Percentiles rank a stretch among this genome's conserved stretches.
phyloP scores from a whole-genome alignment of 192 early-diverging fungal species.

The Oehlia diaphana region DNA sequence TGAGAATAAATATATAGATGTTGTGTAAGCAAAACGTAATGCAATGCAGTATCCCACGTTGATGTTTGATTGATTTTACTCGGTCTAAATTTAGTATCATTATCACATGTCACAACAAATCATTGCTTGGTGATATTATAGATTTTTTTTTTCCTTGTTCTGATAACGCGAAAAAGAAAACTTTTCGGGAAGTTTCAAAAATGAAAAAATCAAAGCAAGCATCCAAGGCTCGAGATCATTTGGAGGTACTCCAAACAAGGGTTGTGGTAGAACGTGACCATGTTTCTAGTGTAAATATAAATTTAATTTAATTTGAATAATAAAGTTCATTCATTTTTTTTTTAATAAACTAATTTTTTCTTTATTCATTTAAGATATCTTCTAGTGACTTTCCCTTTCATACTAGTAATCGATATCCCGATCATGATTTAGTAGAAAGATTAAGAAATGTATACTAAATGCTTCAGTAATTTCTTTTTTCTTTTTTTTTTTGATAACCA shows the following conservation, averaged over 20 bases:
- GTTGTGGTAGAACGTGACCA: conserved; percentile 69
- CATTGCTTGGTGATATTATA: too few species aligned
- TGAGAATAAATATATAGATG: too few species aligned
- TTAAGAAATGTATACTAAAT: conserved; percentile 44
- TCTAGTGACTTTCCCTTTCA: conserved; percentile 76
- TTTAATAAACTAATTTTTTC: neutral
- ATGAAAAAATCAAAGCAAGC: neutral
- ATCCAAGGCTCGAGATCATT: conserved; percentile 21
- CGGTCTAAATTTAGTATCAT: too few species aligned
- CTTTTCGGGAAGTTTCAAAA: neutral
- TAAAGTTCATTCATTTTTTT: too few species aligned
- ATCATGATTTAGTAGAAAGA: conserved; percentile 69
- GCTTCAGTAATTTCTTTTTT: neutral
- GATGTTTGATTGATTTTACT: too few species aligned
- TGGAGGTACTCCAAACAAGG: conserved; percentile 52
- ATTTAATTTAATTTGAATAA: neutral
- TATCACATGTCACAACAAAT: too few species aligned
- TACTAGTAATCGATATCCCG: conserved; percentile 60
- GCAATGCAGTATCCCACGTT: too few species aligned
- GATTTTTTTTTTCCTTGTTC: too few species aligned
- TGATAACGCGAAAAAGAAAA: neutral
- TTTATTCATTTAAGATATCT: conserved; percentile 57
- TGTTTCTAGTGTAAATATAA: conserved; percentile 63
- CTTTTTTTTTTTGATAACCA: neutral
- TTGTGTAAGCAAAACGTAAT: too few species aligned